phyloP scores from a whole-genome alignment of 2,329 filamentous ascomycete species.

The Monilinia fructigena region DNA sequence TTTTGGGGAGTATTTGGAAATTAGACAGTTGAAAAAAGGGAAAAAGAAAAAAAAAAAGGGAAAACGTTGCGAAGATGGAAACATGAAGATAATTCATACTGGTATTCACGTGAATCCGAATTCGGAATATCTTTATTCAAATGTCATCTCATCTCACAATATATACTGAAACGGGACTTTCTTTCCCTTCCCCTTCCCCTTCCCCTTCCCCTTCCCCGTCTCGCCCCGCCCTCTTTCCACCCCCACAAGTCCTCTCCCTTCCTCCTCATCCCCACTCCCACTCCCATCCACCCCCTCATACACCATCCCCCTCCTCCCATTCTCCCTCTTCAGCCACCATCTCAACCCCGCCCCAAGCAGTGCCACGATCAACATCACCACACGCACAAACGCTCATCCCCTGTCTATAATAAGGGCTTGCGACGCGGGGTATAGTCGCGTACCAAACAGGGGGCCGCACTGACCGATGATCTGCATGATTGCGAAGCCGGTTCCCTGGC shows the following conservation, averaged over 20 bases:
- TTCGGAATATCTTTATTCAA: too few species aligned
- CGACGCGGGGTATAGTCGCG: conserved; percentile 52
- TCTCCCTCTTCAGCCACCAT: conserved; percentile 35
- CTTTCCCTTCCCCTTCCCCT: not conserved
- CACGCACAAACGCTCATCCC: conserved; percentile 53
- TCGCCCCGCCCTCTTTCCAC: conserved; percentile 24
- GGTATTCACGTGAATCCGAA: too few species aligned
- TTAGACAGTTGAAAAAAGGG: too few species aligned
- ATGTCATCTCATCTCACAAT: conserved; percentile 13
- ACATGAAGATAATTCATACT: too few species aligned
- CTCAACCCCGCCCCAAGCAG: conserved; percentile 46
- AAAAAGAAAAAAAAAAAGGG: too few species aligned
- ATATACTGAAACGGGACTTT: conserved; percentile 30
- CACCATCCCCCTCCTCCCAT: conserved; percentile 25
- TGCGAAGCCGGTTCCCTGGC: conserved; percentile 74
- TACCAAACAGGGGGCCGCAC: conserved; percentile 47
- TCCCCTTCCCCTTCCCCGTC: not conserved
- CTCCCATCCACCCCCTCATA: conserved; percentile 42
- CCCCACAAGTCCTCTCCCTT: conserved; percentile 9
- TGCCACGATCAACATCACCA: conserved; percentile 49
- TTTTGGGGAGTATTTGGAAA: too few species aligned
- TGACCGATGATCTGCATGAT: conserved; percentile 72
- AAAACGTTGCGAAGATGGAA: too few species aligned
- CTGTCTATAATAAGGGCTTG: conserved; percentile 49
- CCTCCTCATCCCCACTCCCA: conserved; percentile 20